Conservation (phyloP, 2,329 filamentous ascomycete genomes). For the Claviceps lovelessii region DNA sequence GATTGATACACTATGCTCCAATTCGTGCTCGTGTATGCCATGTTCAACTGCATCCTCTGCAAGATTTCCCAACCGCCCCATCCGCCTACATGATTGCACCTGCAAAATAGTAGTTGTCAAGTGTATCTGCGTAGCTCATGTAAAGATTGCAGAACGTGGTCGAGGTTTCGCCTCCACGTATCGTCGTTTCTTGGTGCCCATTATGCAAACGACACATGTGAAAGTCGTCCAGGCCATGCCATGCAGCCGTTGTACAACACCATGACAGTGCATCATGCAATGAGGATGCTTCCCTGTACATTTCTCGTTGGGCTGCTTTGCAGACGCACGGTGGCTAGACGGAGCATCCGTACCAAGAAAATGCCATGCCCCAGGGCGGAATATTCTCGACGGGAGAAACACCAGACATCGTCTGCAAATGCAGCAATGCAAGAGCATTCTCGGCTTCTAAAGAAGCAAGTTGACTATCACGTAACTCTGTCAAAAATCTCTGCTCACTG, state of each 20-base stretch:
- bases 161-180: no score
- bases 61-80: no score
- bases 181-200: no score
- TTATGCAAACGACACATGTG: neutral
- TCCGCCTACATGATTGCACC: no score
- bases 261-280: neutral
- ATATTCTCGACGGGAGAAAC: neutral
- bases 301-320: neutral
- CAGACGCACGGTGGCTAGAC: neutral
- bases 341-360: neutral
- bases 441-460: neutral
- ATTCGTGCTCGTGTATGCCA: no score
- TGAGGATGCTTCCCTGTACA: neutral
- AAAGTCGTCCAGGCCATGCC: neutral
- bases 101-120: no score
- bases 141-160: no score
- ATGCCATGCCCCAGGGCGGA: neutral
- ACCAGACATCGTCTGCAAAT: neutral
- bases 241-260: neutral
- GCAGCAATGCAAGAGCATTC: neutral
- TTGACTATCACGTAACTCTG: neutral
- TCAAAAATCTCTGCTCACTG: no score
- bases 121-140: no score
- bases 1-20: no score
- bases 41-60: no score